Percentiles rank a stretch among this genome's conserved stretches.
Evolutionary conservation across 2,329 filamentous ascomycete genomes (phyloP).

Genomic region (Aspergillus hiratsukae): DNA sequence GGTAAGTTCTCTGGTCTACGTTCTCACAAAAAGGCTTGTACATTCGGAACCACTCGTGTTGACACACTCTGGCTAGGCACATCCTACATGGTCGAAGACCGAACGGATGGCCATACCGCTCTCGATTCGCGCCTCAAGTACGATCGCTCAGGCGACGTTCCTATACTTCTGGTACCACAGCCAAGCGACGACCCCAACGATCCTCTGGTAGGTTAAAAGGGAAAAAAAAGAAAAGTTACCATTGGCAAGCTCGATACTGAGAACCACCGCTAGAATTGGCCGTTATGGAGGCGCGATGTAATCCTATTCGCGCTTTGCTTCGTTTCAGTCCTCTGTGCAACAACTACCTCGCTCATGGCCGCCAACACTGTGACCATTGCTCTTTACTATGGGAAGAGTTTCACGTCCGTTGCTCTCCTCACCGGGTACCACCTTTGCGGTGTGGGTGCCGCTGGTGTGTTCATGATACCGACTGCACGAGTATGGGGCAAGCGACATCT

Average conservation of each 20-base stretch:
- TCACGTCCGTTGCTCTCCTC: constrained; percentile 73
- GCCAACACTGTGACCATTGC: constrained; percentile 79
- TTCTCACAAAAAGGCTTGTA: background rate
- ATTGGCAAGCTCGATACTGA: background rate
- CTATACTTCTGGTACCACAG: constrained; percentile 82
- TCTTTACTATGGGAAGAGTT: constrained; percentile 58
- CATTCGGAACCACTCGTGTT: background rate
- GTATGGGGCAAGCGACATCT: constrained; percentile 92
- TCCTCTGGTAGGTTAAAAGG: constrained; percentile 56
- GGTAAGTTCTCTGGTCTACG: constrained; percentile 48
- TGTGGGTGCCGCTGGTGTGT: constrained; percentile 72
- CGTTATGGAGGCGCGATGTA: constrained; percentile 76
- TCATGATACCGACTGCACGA: constrained; percentile 81
- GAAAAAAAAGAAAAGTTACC: background rate
- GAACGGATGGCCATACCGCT: constrained; percentile 31
- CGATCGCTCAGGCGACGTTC: constrained; percentile 60
- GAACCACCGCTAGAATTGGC: constrained; percentile 62
- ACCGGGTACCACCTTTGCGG: constrained; percentile 86
- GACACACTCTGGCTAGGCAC: constrained; percentile 24
- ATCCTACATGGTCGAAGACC: constrained; percentile 58
- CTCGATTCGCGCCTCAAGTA: constrained; percentile 59
- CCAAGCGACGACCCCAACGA: constrained; percentile 89
- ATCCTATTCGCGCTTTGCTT: constrained; percentile 76
- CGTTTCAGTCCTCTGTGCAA: constrained; percentile 75
- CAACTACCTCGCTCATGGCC: constrained; percentile 79